These are phyloP conservation scores for Blastocystis sp. DNA, from an alignment of 352 stramenopile species.

Conservation along the genomic window DNA sequence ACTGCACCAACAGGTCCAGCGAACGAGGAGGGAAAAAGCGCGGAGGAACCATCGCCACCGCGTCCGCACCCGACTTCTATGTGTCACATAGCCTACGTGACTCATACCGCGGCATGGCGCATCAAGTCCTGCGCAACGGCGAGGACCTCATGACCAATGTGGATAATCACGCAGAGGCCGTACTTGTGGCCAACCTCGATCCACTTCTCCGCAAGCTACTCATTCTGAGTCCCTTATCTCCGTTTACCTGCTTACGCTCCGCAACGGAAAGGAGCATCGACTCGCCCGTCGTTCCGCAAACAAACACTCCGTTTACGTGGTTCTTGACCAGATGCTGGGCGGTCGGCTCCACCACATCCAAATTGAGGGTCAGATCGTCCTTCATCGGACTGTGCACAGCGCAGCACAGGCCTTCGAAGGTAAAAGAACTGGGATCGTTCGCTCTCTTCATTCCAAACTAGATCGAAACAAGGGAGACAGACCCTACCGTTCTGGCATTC, in stretches of 20 bases:
- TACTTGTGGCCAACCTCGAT: constrained; percentile 49
- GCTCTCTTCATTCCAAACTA: constrained; percentile 31
- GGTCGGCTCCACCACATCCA: constrained; percentile 20
- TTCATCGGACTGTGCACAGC: constrained; percentile 53
- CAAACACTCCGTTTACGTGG: constrained; percentile 43
- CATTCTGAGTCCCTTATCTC: background rate
- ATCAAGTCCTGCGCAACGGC: constrained; percentile 17
- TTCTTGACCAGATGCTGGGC: constrained; percentile 40
- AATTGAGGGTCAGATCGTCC: constrained; percentile 48
- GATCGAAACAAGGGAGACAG: background rate
- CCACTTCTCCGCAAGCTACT: constrained; percentile 51
- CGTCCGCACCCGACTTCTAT: constrained; percentile 72
- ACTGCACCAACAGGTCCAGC: constrained; percentile 45
- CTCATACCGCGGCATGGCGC: constrained; percentile 35
- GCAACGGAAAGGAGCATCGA: constrained; percentile 27
- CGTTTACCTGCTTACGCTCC: constrained; percentile 35
- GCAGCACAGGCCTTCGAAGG: constrained; percentile 45
- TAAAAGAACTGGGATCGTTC: constrained; percentile 50
- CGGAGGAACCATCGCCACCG: constrained; percentile 67
- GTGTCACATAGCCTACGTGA: constrained; percentile 68
- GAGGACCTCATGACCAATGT: constrained; percentile 50
- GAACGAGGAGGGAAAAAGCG: constrained; percentile 56
- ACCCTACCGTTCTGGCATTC: constrained; percentile 18
- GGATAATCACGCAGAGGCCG: constrained; percentile 55
- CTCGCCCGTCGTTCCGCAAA: constrained; percentile 50